Percentiles rank a stretch among this genome's conserved stretches.
Evolutionary conservation across 352 stramenopile genomes (phyloP).

Genomic region (Phytophthora sansomeana): DNA sequence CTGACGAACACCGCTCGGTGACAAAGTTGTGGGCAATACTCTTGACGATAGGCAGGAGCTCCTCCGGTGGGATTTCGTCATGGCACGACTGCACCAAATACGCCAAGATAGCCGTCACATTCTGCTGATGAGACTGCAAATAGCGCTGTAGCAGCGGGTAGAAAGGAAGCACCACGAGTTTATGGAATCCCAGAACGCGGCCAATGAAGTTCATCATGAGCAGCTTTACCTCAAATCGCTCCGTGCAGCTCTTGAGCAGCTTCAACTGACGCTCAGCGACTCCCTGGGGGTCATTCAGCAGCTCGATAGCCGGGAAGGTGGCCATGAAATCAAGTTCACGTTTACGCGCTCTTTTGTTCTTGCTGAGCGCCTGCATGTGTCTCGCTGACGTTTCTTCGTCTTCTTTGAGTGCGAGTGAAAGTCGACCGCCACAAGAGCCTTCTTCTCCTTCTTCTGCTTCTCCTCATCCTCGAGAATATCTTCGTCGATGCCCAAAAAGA

Average conservation of each 20-base stretch:
- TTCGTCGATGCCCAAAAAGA: slow-evolving; percentile 99
- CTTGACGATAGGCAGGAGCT: slow-evolving; percentile 96
- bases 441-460: slow-evolving; percentile 90
- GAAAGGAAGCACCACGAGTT: slow-evolving; percentile 96
- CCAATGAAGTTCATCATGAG: slow-evolving; percentile 99
- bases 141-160: slow-evolving; percentile 97
- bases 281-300: slow-evolving; percentile 97
- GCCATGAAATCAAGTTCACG: slow-evolving; percentile 77
- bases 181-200: slow-evolving; percentile 97
- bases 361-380: slow-evolving; percentile 90
- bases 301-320: slow-evolving; percentile 97
- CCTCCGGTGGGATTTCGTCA: slow-evolving; percentile 96
- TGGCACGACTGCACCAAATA: slow-evolving; percentile 98
- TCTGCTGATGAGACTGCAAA: slow-evolving; percentile 89
- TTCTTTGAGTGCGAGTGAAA: slow-evolving; percentile 97
- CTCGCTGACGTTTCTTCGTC: slow-evolving; percentile 91
- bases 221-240: slow-evolving; percentile 95
- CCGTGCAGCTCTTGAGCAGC: slow-evolving; percentile 87
- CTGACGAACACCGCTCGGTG: slow-evolving; percentile 94
- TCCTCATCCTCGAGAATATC: slow-evolving; percentile 97
- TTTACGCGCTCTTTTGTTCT: slow-evolving; percentile 91
- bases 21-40: slow-evolving; percentile 99
- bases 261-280: slow-evolving; percentile 95
- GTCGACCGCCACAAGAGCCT: slow-evolving; percentile 88
- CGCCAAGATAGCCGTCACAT: slow-evolving; percentile 95